Evolutionary conservation across 2,329 filamentous ascomycete species (phyloP), one percentile per base, ranked within the genome.

Genomic region (Fusarium anthophilum): DNA sequence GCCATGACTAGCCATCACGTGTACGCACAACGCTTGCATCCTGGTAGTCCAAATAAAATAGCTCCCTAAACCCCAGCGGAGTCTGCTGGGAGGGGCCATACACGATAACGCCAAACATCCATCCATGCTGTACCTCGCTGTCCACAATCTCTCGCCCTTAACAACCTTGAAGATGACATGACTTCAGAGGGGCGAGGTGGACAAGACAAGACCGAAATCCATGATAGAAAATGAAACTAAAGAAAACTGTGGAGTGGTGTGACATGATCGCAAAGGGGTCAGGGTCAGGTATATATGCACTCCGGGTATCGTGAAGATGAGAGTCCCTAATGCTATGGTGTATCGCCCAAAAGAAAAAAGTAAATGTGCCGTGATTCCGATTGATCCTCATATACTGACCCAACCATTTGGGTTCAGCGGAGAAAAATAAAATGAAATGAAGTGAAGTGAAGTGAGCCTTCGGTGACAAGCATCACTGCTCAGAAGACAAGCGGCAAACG

Each of bases 301-400:
- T 83, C 82, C 81, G 82, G 82, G 82, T 83, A 83, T 83, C 82
- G 80, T 80, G 73, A 74, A 80, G 70, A 79, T 71, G 77, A 76
- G 80, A 75, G 71, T 79, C 78, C 80, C 79, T 79, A 69, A 81
- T 82, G 80, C 80, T 79, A 63, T 80, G 77, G 77, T 81, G 77
- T 82, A 81, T 80, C 75, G 76, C 78, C 74, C 67, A 79, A 72
- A 53, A 17, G 20, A n/a, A 79, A 37, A 37, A 58, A 28, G 12
- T 18, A 78, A 77, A 62, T 78, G 79, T 80, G 78, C 78, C 77
- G 77, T 77, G 78, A 78, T 79, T 74, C 79, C 75, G 76, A 77
- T 70, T 75, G 59, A 59, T 74, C 59, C 66, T 66, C 74, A 63
- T 73, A 65, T 73, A 68, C 20, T 44, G 37, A 71, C 64, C 72